A percentile compares a stretch with the other conserved stretches of the same genome.
phyloP scores from a whole-genome alignment of 2,329 filamentous ascomycete genomes.

The Aspergillus sp. region DNA sequence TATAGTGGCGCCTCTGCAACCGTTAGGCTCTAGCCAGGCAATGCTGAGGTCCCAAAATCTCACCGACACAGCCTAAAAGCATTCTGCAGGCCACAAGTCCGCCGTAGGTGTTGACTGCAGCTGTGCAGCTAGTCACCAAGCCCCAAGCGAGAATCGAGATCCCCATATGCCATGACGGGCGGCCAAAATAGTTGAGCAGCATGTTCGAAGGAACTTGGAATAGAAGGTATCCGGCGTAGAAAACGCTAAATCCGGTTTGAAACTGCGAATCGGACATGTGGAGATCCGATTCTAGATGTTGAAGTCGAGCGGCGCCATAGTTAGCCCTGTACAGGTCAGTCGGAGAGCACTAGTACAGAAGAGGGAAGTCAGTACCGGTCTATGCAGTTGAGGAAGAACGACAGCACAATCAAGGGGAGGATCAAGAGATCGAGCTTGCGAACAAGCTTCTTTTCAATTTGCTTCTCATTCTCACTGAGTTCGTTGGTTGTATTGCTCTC shows the following conservation, averaged over 20 bases:
- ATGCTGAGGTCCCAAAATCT: background rate
- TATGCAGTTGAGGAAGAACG: conserved; percentile 26
- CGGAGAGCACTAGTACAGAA: no score
- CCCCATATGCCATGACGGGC: conserved; percentile 36
- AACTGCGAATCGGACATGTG: conserved; percentile 30
- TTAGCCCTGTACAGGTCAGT: conserved; percentile 33
- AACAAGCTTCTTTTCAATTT: conserved; percentile 18
- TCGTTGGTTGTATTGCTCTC: background rate
- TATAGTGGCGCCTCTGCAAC: conserved; percentile 46
- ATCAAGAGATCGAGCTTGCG: conserved; percentile 23
- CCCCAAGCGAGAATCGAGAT: conserved; percentile 42
- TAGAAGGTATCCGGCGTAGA: conserved; percentile 38
- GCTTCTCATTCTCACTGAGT: conserved; percentile 3
- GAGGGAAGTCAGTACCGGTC: conserved; percentile 16
- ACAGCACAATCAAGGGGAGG: conserved; percentile 21
- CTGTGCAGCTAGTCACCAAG: conserved; percentile 38
- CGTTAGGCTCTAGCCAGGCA: background rate
- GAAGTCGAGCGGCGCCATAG: conserved; percentile 36
- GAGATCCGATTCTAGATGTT: conserved; percentile 36
- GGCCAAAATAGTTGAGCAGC: conserved; percentile 31
- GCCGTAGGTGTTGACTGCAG: conserved; percentile 34
- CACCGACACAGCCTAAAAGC: conserved; percentile 44
- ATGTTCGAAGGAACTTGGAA: conserved; percentile 42
- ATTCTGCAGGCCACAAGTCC: conserved; percentile 39
- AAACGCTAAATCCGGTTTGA: conserved; percentile 34